Percentiles rank a stretch among this genome's conserved stretches.
Conservation (phyloP, 768 basidiomycete species). For the Gautieria morchelliformis region DNA sequence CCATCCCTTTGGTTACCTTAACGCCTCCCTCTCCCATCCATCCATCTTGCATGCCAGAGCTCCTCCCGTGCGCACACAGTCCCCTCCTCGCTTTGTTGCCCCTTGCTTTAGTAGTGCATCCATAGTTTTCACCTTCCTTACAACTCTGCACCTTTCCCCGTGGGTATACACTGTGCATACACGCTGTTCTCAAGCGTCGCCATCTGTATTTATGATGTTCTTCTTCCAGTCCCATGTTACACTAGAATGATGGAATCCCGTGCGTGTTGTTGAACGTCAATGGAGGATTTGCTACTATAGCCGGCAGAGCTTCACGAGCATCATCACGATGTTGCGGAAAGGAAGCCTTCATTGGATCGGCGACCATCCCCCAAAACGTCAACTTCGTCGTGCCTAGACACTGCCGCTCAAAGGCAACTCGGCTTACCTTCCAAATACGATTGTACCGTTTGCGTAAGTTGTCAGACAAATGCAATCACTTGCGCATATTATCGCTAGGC, state of each 20-base stretch:
- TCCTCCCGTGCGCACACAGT: not conserved
- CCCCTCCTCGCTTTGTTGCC: constrained; percentile 1
- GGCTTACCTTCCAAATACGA: not conserved
- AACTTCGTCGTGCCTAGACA: not conserved
- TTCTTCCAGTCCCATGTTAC: not conserved
- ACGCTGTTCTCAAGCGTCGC: not conserved
- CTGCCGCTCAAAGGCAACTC: not conserved
- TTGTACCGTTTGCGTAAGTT: not conserved
- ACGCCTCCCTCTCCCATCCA: not conserved
- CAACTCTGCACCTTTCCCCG: not conserved
- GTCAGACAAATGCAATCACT: not conserved
- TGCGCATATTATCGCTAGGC: constrained; percentile 21
- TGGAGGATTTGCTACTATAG: constrained; percentile 25
- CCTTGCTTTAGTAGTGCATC: constrained; percentile 2
- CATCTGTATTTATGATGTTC: not conserved
- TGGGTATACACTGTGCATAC: not conserved
- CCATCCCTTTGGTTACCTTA: not conserved
- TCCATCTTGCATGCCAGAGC: not conserved
- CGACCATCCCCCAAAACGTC: not conserved
- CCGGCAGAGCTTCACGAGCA: constrained; percentile 13
- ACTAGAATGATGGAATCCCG: constrained; percentile 21
- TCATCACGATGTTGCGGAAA: not conserved
- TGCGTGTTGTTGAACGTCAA: constrained; percentile 30
- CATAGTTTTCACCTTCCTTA: not conserved
- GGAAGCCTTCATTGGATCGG: not conserved